phyloP scores from a whole-genome alignment of 1,139 yeast genomes.

The Taphrina pruni region DNA sequence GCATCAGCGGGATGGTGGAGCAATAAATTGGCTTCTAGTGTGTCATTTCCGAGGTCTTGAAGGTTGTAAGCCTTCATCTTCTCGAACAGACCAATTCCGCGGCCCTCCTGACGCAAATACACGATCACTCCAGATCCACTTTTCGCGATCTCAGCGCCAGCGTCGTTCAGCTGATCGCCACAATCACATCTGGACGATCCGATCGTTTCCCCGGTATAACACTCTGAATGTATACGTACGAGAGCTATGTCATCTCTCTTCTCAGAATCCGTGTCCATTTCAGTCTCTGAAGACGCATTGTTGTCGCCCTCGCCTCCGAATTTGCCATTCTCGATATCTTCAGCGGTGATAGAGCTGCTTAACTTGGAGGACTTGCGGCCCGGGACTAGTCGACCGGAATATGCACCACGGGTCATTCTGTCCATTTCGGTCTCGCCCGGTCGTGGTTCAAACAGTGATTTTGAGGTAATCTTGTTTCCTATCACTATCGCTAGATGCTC shows the following conservation, averaged over 20 bases:
- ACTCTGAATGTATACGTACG: slow-evolving; percentile 91
- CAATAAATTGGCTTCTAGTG: slow-evolving; percentile 92
- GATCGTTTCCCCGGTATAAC: slow-evolving; percentile 98
- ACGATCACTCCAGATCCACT: slow-evolving; percentile 92
- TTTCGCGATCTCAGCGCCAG: slow-evolving; percentile 88
- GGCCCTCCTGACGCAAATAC: slow-evolving; percentile 94
- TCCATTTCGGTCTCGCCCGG: slow-evolving; percentile 83
- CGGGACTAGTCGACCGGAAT: slow-evolving; percentile 84
- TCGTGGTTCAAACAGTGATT: slow-evolving; percentile 67
- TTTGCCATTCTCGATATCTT: slow-evolving; percentile 56
- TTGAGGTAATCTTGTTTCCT: slow-evolving; percentile 87
- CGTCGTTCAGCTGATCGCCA: slow-evolving; percentile 98
- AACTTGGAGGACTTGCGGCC: slow-evolving; percentile 71
- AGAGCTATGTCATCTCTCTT: slow-evolving; percentile 53
- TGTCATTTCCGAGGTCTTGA: slow-evolving; percentile 97
- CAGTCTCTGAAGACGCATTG: background rate
- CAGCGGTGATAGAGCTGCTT: slow-evolving; percentile 48
- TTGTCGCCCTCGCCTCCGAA: background rate
- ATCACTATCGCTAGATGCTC: slow-evolving; percentile 97
- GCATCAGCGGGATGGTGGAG: slow-evolving; percentile 97
- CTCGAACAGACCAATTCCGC: slow-evolving; percentile 97
- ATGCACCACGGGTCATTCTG: slow-evolving; percentile 97
- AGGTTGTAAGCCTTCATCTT: slow-evolving; percentile 94
- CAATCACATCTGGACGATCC: slow-evolving; percentile 99
- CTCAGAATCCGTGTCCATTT: background rate